Conservation (phyloP, 805 yeast species). For the Maudiozyma bulderi region DNA sequence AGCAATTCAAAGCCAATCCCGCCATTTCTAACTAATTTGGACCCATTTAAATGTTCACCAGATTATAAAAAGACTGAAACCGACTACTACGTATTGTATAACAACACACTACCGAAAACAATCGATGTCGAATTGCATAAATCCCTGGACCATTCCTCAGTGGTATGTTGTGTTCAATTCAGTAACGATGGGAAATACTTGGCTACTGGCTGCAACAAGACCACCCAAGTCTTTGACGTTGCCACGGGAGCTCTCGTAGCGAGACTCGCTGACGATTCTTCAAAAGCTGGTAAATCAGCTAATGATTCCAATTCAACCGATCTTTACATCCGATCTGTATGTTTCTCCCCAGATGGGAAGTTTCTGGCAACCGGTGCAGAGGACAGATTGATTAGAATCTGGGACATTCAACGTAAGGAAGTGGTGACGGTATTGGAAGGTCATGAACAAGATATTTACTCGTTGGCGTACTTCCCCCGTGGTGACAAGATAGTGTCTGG, state of each 20-base stretch:
- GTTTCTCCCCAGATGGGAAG: constrained; percentile 93
- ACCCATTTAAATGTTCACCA: constrained; percentile 64
- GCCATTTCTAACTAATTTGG: constrained; percentile 71
- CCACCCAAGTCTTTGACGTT: constrained; percentile 90
- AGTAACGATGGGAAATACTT: constrained; percentile 82
- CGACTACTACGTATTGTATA: constrained; percentile 82
- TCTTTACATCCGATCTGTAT: constrained; percentile 86
- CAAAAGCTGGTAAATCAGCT: constrained; percentile 30
- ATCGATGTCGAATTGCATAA: constrained; percentile 84
- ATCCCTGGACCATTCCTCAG: constrained; percentile 85
- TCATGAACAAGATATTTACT: constrained; percentile 95
- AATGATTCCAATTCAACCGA: constrained; percentile 60
- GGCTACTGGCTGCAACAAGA: constrained; percentile 95
- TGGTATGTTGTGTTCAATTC: constrained; percentile 93
- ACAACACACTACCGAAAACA: constrained; percentile 68
- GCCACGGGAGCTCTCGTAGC: constrained; percentile 86
- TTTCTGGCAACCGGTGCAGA: constrained; percentile 91
- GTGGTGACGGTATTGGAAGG: constrained; percentile 82
- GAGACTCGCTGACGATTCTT: constrained; percentile 70
- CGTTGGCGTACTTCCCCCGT: constrained; percentile 88
- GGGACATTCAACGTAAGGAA: constrained; percentile 84
- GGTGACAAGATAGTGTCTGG: constrained; percentile 92
- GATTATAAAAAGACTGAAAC: constrained; percentile 71
- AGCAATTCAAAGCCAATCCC: constrained; percentile 66
- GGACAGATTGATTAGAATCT: constrained; percentile 82